phyloP scores from a whole-genome alignment of 1,139 yeast genomes.

The Diutina scorzettiae region DNA sequence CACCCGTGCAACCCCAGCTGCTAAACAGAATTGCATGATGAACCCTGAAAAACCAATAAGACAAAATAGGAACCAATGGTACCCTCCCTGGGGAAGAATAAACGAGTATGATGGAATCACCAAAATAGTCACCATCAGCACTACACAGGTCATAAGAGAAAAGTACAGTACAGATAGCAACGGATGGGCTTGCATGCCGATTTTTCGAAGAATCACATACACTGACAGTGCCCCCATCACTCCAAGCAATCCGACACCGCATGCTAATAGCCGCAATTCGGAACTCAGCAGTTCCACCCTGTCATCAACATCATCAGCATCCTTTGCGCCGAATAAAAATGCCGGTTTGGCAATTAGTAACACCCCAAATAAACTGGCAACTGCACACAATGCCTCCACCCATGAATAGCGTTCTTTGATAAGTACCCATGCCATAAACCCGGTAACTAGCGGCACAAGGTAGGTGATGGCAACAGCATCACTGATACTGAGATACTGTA shows the following conservation, averaged over 20 bases:
- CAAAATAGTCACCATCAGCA: constrained; percentile 44
- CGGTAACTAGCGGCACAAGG: constrained; percentile 66
- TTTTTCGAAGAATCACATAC: constrained; percentile 58
- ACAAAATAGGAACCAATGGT: constrained; percentile 55
- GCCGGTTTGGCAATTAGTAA: constrained; percentile 71
- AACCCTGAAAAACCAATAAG: constrained; percentile 70
- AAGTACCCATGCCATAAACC: constrained; percentile 57
- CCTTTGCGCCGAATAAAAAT: constrained; percentile 47
- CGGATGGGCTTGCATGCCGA: constrained; percentile 74
- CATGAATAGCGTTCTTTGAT: constrained; percentile 57
- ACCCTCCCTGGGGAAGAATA: constrained; percentile 42
- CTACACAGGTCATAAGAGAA: constrained; percentile 46
- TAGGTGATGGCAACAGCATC: constrained; percentile 72
- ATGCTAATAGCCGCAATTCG: constrained; percentile 40
- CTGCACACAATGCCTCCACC: constrained; percentile 57
- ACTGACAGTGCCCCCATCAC: constrained; percentile 63
- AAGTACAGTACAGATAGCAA: constrained; percentile 68
- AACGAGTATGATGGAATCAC: constrained; percentile 48
- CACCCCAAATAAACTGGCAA: constrained; percentile 65
- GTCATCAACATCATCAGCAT: constrained; percentile 16
- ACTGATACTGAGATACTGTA: constrained; percentile 63
- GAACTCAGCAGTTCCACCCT: constrained; percentile 28
- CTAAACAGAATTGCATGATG: constrained; percentile 63
- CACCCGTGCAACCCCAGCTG: constrained; percentile 79
- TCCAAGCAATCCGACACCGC: constrained; percentile 54